phyloP scores from a whole-genome alignment of 1,284 basidiomycete genomes.

The Vanrija sp. region DNA sequence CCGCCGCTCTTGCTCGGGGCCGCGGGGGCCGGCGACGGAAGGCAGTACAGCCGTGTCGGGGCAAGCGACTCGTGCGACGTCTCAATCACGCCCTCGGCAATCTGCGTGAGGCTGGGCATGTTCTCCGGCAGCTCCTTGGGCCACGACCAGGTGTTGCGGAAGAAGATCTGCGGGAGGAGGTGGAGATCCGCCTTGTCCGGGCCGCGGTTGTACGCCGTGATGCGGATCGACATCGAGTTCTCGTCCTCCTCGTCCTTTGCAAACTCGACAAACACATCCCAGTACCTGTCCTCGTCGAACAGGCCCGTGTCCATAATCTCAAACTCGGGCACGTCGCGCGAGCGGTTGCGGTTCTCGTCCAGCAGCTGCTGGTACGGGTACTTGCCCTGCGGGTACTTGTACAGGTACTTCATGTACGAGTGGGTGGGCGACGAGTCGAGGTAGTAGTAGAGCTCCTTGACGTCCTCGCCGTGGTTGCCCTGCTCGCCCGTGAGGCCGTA shows the following conservation, averaged over 20 bases:
- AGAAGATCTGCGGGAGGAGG: conserved; percentile 92
- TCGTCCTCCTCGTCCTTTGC: conserved; percentile 93
- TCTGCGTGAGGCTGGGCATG: conserved; percentile 60
- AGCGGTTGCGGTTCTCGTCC: conserved; percentile 73
- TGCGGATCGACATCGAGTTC: conserved; percentile 84
- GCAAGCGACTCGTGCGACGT: conserved; percentile 70
- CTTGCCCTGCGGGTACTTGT: conserved; percentile 91
- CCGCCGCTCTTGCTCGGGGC: conserved; percentile 58
- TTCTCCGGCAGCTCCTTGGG: conserved; percentile 71
- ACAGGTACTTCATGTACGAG: conserved; percentile 98
- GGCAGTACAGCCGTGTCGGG: conserved; percentile 77
- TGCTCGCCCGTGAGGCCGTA: conserved; percentile 93
- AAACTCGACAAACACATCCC: conserved; percentile 84
- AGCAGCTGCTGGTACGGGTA: conserved; percentile 94
- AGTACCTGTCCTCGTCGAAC: conserved; percentile 91
- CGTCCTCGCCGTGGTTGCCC: conserved; percentile 96
- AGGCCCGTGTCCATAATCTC: conserved; percentile 89
- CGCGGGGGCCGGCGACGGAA: conserved; percentile 86
- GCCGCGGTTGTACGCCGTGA: conserved; percentile 94
- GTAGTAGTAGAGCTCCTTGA: conserved; percentile 98
- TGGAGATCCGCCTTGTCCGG: conserved; percentile 94
- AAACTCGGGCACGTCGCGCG: conserved; percentile 82
- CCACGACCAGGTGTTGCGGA: conserved; percentile 99
- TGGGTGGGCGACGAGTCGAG: conserved; percentile 97
- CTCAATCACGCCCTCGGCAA: conserved; percentile 60